Evolutionary conservation across 2,329 filamentous ascomycete genomes (phyloP).

Genomic region (Fusarium metavorans): DNA sequence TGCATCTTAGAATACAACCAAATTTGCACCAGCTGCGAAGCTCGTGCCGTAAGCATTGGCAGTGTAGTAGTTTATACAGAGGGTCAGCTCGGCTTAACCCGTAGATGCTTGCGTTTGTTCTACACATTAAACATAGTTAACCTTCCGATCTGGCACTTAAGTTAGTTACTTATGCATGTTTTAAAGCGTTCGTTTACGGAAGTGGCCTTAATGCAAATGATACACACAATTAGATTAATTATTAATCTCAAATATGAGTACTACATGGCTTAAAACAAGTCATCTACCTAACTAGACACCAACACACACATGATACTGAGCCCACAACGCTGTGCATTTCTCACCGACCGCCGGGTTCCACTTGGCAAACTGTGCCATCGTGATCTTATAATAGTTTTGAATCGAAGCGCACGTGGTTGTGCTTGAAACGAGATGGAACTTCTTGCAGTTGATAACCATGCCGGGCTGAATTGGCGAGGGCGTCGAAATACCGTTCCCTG

Average conservation of each 20-base stretch:
- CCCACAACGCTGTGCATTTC: background rate
- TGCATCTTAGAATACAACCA: too few relatives aligned
- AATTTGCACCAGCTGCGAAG: too few relatives aligned
- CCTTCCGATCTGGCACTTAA: too few relatives aligned
- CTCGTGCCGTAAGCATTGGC: too few relatives aligned
- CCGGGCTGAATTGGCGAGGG: slow-evolving; percentile 46
- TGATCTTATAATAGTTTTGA: background rate
- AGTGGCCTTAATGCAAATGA: background rate
- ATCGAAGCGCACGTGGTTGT: background rate
- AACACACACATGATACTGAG: background rate
- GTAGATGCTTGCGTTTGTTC: too few relatives aligned
- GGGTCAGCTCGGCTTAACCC: too few relatives aligned
- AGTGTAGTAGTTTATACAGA: too few relatives aligned
- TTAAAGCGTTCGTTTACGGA: background rate
- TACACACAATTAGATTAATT: background rate
- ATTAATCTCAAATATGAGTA: background rate
- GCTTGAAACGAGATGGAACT: slow-evolving; percentile 40
- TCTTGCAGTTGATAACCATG: slow-evolving; percentile 47
- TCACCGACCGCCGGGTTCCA: background rate
- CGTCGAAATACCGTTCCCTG: slow-evolving; percentile 33
- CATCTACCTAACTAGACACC: background rate
- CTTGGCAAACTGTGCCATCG: background rate
- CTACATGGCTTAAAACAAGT: background rate
- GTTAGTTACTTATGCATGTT: too few relatives aligned
- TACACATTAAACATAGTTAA: too few relatives aligned